These are phyloP conservation scores for Pleurotus platypus DNA, from an alignment of 768 basidiomycete species.

Conservation along the genomic window DNA sequence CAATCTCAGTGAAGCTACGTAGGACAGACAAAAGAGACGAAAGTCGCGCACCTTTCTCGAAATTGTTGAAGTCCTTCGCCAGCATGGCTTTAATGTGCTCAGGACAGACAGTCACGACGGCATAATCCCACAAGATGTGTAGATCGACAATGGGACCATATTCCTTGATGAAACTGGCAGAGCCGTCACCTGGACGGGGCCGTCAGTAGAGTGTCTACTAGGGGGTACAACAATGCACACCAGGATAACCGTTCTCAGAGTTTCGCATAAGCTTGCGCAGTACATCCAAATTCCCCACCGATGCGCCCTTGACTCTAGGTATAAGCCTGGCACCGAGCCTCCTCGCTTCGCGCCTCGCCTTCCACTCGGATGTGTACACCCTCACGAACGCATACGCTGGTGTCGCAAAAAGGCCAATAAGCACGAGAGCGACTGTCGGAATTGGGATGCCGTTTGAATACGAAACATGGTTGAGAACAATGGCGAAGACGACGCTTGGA, in stretches of 20 bases:
- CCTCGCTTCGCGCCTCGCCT: background rate
- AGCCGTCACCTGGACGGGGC: slow-evolving; percentile 35
- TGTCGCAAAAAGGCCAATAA: background rate
- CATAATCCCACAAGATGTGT: slow-evolving; percentile 41
- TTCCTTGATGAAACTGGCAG: slow-evolving; percentile 27
- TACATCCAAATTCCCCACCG: slow-evolving; percentile 44
- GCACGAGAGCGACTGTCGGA: background rate
- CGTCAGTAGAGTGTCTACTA: background rate
- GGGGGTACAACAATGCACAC: slow-evolving; percentile 22
- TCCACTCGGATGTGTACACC: background rate
- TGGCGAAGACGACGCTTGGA: background rate
- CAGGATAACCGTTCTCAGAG: slow-evolving; percentile 45
- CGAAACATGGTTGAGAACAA: background rate
- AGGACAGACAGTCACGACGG: slow-evolving; percentile 46
- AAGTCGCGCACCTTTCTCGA: slow-evolving; percentile 34
- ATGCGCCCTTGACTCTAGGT: slow-evolving; percentile 31
- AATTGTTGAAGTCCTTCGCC: slow-evolving; percentile 44
- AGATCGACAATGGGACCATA: slow-evolving; percentile 42
- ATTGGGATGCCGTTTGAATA: background rate
- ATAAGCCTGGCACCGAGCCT: slow-evolving; percentile 41
- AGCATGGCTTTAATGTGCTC: slow-evolving; percentile 51
- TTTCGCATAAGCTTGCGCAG: slow-evolving; percentile 32
- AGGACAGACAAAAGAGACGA: background rate
- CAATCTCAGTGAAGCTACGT: background rate
- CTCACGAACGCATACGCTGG: background rate